Conservation (phyloP, 192 early-diverging fungal genomes). For the Podila epigama region DNA sequence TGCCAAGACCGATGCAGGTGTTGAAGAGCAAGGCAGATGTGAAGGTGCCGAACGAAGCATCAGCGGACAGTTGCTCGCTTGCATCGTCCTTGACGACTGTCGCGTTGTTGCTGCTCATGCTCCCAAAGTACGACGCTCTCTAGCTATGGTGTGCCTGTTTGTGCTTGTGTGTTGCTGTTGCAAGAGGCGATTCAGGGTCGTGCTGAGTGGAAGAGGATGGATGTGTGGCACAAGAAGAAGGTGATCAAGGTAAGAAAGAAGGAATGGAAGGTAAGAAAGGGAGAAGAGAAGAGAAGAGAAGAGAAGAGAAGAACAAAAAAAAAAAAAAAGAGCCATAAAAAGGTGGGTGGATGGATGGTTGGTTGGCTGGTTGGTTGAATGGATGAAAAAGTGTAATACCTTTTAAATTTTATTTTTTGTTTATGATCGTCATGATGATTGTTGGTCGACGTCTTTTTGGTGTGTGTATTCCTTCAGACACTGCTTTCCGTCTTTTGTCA, state of each 20-base stretch:
- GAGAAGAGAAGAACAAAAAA: background rate
- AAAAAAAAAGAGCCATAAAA: background rate
- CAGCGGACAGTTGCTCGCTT: conserved; percentile 8
- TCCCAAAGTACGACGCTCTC: too few species aligned
- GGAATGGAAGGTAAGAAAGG: background rate
- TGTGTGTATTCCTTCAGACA: too few species aligned
- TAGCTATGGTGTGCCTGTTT: background rate
- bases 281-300: background rate
- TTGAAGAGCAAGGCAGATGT: conserved; percentile 79
- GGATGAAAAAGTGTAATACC: background rate
- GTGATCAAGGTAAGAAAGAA: background rate
- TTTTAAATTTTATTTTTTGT: background rate
- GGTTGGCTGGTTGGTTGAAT: too few species aligned
- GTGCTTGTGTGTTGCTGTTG: background rate
- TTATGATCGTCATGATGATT: too few species aligned
- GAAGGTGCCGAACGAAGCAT: conserved; percentile 70
- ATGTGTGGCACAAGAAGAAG: background rate
- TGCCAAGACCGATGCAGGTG: conserved; percentile 52
- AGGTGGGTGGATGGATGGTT: background rate
- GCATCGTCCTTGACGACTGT: background rate
- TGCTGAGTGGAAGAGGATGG: background rate
- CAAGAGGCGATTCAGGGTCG: background rate
- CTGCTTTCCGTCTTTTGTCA: too few species aligned
- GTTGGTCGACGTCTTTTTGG: too few species aligned
- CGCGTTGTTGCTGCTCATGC: background rate